Conservation (phyloP, 2,329 filamentous ascomycete species). For the Sphaerulina populicola region DNA sequence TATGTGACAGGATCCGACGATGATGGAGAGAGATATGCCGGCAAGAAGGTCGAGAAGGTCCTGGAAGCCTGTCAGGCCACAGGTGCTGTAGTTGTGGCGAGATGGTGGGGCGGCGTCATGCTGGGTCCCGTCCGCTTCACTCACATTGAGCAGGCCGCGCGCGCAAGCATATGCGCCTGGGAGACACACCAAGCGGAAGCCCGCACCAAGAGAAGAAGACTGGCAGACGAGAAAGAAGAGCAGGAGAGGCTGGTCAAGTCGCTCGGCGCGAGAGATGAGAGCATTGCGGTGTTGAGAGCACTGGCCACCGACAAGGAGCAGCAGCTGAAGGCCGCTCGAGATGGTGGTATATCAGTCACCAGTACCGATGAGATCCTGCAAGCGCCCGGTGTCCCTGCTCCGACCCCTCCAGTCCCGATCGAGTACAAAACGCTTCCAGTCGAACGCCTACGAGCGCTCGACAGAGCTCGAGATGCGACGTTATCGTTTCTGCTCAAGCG, state of each 20-base stretch:
- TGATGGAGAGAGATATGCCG: conserved; percentile 48
- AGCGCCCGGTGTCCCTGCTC: conserved; percentile 3
- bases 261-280: conserved; percentile 42
- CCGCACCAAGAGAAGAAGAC: conserved; percentile 28
- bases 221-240: conserved; percentile 29
- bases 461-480: conserved; percentile 47
- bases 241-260: conserved; percentile 35
- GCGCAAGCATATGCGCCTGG: conserved; percentile 42
- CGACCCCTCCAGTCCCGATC: conserved; percentile 15
- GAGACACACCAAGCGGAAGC: conserved; percentile 28
- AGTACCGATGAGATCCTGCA: background rate
- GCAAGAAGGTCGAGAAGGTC: conserved; percentile 41
- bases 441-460: conserved; percentile 36
- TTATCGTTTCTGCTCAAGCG: conserved; percentile 46
- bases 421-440: conserved; percentile 40
- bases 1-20: conserved; percentile 45
- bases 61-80: conserved; percentile 39
- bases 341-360: conserved; percentile 1
- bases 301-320: conserved; percentile 42
- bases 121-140: conserved; percentile 47
- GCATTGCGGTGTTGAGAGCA: conserved; percentile 41
- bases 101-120: conserved; percentile 49
- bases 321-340: conserved; percentile 26
- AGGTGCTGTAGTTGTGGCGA: conserved; percentile 45
- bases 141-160: conserved; percentile 45